These are phyloP conservation scores for Hemisphaericaspora lyxosophila DNA, from an alignment of 1,139 yeast genomes.

Conservation along the genomic window DNA sequence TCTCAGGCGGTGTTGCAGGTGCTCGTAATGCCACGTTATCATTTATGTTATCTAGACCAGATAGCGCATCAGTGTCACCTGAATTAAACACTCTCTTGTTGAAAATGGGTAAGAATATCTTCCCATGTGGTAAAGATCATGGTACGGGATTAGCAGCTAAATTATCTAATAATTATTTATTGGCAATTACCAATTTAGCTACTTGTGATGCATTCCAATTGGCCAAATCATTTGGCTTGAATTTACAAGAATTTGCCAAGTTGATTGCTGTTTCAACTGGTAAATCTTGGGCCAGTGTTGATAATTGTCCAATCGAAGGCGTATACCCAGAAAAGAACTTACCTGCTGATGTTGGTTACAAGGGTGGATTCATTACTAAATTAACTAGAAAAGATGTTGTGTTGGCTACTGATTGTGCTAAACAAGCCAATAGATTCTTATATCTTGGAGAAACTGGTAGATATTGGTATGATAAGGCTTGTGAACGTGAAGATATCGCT, in stretches of 20 bases:
- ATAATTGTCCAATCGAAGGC: constrained; percentile 59
- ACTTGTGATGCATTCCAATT: constrained; percentile 61
- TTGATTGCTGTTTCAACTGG: constrained; percentile 61
- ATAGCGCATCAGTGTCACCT: constrained; percentile 28
- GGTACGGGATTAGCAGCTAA: constrained; percentile 63
- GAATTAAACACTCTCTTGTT: constrained; percentile 30
- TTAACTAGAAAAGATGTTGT: constrained; percentile 59
- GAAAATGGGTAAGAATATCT: constrained; percentile 53
- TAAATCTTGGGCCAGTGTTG: constrained; percentile 60
- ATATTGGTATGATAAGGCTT: constrained; percentile 47
- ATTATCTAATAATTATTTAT: constrained; percentile 56
- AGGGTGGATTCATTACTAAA: constrained; percentile 56
- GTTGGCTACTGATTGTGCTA: constrained; percentile 53
- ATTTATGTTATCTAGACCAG: constrained; percentile 53
- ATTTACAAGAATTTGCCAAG: constrained; percentile 49
- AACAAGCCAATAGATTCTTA: constrained; percentile 32
- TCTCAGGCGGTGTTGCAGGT: constrained; percentile 62
- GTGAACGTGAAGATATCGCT: constrained; percentile 44
- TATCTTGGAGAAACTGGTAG: constrained; percentile 43
- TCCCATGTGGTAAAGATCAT: constrained; percentile 53
- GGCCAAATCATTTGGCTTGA: constrained; percentile 55
- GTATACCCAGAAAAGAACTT: constrained; percentile 43
- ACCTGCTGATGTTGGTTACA: constrained; percentile 50
- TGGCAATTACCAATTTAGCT: constrained; percentile 60
- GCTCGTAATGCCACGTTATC: constrained; percentile 57